phyloP scores from a whole-genome alignment of 176 grass and related monocot genomes.

The Chloris gayana region DNA sequence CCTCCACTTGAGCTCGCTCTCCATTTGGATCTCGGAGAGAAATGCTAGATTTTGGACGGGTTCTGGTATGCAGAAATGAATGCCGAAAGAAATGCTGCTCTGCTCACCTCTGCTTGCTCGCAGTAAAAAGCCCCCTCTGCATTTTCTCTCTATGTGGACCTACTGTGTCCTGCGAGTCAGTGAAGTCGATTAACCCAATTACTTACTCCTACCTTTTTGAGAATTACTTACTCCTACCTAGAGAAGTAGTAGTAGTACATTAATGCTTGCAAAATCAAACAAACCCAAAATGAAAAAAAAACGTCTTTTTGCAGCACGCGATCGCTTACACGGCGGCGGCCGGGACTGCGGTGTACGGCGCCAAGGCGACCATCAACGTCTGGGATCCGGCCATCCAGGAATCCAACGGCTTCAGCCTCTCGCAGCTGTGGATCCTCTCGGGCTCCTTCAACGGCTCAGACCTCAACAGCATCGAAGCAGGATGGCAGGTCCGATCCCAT shows the following conservation, averaged over 20 bases:
- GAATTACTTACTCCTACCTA: too few relatives aligned
- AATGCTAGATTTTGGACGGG: slow-evolving; percentile 5
- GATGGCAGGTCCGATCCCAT: slow-evolving; percentile 91
- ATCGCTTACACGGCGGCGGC: slow-evolving; percentile 75
- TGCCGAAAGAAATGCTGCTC: background rate
- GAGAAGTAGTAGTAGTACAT: background rate
- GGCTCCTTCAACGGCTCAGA: slow-evolving; percentile 98
- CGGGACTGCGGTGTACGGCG: slow-evolving; percentile 59
- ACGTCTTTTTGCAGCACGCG: slow-evolving; percentile 62
- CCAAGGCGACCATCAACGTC: slow-evolving; percentile 91
- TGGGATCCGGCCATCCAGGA: slow-evolving; percentile 80
- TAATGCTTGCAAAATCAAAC: background rate
- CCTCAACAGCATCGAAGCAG: slow-evolving; percentile 99
- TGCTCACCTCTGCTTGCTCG: too few relatives aligned
- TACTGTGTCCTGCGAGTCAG: background rate
- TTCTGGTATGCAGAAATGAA: background rate
- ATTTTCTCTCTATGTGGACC: background rate
- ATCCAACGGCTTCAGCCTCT: slow-evolving; percentile 89
- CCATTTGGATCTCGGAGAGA: too few relatives aligned
- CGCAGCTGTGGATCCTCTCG: slow-evolving; percentile 94
- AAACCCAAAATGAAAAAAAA: background rate
- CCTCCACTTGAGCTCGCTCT: too few relatives aligned
- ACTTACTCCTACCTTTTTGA: too few relatives aligned
- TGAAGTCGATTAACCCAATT: background rate
- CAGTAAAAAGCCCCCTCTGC: background rate